Conservation (phyloP, 192 early-diverging fungal genomes). For the Funneliformis geosporum region DNA sequence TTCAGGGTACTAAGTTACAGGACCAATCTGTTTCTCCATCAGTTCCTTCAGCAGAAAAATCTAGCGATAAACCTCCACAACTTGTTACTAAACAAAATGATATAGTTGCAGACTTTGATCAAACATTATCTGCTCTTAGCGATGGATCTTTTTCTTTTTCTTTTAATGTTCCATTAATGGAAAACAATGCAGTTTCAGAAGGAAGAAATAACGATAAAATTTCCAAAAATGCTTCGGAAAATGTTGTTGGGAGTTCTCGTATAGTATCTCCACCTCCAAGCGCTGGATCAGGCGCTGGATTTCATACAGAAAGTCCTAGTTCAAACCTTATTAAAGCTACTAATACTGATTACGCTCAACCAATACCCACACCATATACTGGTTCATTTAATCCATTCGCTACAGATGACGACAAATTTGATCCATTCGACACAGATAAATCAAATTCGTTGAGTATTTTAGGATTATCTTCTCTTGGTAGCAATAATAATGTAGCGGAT, state of each 20-base stretch:
- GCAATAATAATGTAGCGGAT: constrained; percentile 20
- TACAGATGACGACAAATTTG: constrained; percentile 44
- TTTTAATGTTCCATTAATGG: constrained; percentile 11
- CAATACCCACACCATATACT: constrained; percentile 43
- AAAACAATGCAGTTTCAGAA: neutral
- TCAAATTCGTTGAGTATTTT: constrained; percentile 28
- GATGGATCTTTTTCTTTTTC: constrained; percentile 31
- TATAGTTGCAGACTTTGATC: constrained; percentile 26
- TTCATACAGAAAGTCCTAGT: constrained; percentile 6
- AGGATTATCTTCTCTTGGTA: constrained; percentile 19
- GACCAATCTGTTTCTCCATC: neutral
- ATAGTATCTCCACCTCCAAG: constrained; percentile 27
- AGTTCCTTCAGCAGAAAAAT: neutral
- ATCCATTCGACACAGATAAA: constrained; percentile 30
- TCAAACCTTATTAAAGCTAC: too few relatives aligned
- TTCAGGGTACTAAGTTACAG: constrained; percentile 19
- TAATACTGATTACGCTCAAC: constrained; percentile 33
- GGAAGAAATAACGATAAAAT: constrained; percentile 6
- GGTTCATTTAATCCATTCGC: constrained; percentile 53
- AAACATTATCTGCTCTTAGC: constrained; percentile 31
- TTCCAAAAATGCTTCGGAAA: neutral
- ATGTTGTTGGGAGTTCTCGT: neutral
- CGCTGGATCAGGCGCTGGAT: constrained; percentile 31
- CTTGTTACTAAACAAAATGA: neutral
- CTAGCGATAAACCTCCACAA: neutral